These are phyloP conservation scores for Ilex paraguariensis DNA, from an alignment of 305 asterid species.

Conservation along the genomic window DNA sequence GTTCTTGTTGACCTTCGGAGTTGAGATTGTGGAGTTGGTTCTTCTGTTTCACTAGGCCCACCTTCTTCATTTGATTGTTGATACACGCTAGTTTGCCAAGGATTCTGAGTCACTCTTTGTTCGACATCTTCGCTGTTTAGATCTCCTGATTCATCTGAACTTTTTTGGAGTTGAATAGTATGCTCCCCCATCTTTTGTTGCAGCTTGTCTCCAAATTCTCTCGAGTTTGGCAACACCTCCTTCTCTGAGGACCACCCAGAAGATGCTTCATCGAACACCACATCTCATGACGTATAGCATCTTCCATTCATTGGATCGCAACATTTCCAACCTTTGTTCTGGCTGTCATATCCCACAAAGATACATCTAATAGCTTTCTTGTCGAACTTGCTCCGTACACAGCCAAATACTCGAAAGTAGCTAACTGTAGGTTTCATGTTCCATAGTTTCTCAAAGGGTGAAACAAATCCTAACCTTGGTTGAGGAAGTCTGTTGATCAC, in stretches of 20 bases:
- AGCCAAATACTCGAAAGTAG: constrained; percentile 9
- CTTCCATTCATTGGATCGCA: background rate
- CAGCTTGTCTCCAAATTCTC: constrained; percentile 1
- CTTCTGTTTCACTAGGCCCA: too few relatives aligned
- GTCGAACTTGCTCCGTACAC: too few relatives aligned
- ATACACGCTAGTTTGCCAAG: too few relatives aligned
- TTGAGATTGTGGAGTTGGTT: background rate
- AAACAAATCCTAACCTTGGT: background rate
- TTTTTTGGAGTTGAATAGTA: constrained; percentile 5
- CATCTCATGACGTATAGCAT: background rate
- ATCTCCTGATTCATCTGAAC: too few relatives aligned
- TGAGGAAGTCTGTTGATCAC: constrained; percentile 4
- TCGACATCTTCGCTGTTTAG: too few relatives aligned
- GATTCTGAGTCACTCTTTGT: too few relatives aligned
- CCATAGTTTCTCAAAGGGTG: constrained; percentile 4
- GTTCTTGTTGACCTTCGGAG: too few relatives aligned
- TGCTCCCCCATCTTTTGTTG: constrained; percentile 1
- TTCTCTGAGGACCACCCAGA: constrained; percentile 2
- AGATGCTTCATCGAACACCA: too few relatives aligned
- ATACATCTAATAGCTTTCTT: too few relatives aligned
- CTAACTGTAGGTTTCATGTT: constrained; percentile 5
- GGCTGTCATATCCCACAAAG: too few relatives aligned
- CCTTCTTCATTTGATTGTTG: too few relatives aligned
- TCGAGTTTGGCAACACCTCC: background rate
- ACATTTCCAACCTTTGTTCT: constrained; percentile 5